These are phyloP conservation scores for Fusarium protoensiforme DNA, from an alignment of 2,329 filamentous ascomycete genomes.

Conservation along the genomic window DNA sequence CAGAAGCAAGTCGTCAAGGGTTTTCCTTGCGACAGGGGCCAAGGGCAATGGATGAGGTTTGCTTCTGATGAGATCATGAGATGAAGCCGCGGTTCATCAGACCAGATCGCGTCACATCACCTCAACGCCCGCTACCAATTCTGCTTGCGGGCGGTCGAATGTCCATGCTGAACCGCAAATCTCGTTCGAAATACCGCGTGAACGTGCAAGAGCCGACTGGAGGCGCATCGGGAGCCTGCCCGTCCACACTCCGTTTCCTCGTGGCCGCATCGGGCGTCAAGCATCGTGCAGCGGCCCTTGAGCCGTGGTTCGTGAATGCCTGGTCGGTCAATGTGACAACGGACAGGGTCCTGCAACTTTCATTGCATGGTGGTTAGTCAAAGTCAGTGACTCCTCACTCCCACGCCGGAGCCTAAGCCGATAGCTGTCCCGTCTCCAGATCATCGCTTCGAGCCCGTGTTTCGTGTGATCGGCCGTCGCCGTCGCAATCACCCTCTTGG, in stretches of 20 bases:
- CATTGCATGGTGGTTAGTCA: slow-evolving; percentile 19
- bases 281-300: slow-evolving; percentile 9
- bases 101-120: slow-evolving; percentile 26
- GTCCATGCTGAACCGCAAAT: slow-evolving; percentile 15
- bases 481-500: background rate
- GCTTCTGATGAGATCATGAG: slow-evolving; percentile 7
- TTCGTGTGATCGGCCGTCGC: slow-evolving; percentile 17
- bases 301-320: background rate
- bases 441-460: slow-evolving; percentile 12
- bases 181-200: slow-evolving; percentile 16
- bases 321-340: background rate
- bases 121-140: slow-evolving; percentile 10
- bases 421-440: slow-evolving; percentile 11
- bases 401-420: background rate
- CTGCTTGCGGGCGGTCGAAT: slow-evolving; percentile 22
- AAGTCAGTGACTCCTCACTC: slow-evolving; percentile 1
- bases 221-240: background rate
- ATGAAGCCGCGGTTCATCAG: slow-evolving; percentile 24
- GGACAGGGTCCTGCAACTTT: slow-evolving; percentile 26
- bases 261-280: slow-evolving; percentile 14
- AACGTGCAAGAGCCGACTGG: slow-evolving; percentile 14
- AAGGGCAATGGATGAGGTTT: background rate
- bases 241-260: slow-evolving; percentile 1
- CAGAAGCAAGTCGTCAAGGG: background rate
- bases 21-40: background rate